Base-by-base conservation (phyloP, 345 rosid species). In the Pistacia vera region DNA sequence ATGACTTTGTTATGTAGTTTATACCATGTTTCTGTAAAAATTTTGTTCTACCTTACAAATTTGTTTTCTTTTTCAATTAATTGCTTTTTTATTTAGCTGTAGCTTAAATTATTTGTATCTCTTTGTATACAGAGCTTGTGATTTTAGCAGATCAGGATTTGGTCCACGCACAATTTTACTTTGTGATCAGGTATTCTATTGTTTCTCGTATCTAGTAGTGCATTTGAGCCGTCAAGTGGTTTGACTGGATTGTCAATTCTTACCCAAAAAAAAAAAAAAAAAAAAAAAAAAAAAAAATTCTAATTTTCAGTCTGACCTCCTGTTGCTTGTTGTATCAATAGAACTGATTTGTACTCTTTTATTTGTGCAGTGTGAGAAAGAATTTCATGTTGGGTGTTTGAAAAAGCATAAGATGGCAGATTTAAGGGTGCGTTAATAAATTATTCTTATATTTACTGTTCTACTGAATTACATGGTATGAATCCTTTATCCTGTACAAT, bases 91-190 rank as follows among this genome's bases (percentile, higher is more conserved):
- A 46, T 71, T 56, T 65, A 16, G 79, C 52, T 68, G 18, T 66
- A 1, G 62, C 71, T 58, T 70, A 51, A 68, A n/a, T 61, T 65
- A 18, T 67, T 52, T 38, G 72, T 57, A 7, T 69, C 17, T 67
- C 41, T 25, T 73, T 69, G 61, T 72, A 18, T 84, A 25, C 90
- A 97, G 97, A 80, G 89, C 86, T 62, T 89, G 87, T 81, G 98
- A 97, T 86, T 97, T 94, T 82, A 88, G 90, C 84, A 86, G 85
- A 84, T 89, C 94, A 46, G 98, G 98, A 75, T 96, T 96, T 81
- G 98, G 98, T 80, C 97, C 98, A 52, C 93, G 98, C 51, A 96
- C 97, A 72, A 89, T 96, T 60, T 83, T 96, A 80, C 83, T 96
- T 12, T 96, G 99, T 85, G 99, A 96, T 80, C 99, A 96, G 97